Evolutionary conservation across 192 early-diverging fungal species (phyloP).

Genomic region (Cladochytrium replicatum): DNA sequence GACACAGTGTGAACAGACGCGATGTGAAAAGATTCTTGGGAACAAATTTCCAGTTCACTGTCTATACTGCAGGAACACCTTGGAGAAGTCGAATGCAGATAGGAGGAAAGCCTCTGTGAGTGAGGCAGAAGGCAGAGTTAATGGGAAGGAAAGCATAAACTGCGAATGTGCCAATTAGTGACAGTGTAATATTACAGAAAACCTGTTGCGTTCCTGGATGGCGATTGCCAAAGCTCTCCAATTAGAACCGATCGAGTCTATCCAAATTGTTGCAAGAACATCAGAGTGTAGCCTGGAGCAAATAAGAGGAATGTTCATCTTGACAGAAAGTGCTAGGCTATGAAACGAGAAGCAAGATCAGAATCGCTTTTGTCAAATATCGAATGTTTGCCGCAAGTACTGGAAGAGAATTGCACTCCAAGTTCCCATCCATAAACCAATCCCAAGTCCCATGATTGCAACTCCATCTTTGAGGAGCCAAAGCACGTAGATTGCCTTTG

Average conservation of each 20-base stretch:
- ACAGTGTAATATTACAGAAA: conserved; percentile 31
- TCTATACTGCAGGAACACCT: conserved; percentile 87
- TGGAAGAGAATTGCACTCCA: conserved; percentile 52
- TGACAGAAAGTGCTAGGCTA: conserved; percentile 76
- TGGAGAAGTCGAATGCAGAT: conserved; percentile 77
- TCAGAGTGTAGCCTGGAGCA: conserved; percentile 72
- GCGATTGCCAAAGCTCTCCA: too few relatives aligned
- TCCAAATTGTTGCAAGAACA: conserved; percentile 46
- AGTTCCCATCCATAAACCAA: conserved; percentile 41
- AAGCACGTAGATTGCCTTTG: conserved; percentile 89
- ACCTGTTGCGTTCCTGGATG: too few relatives aligned
- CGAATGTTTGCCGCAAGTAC: conserved; percentile 21
- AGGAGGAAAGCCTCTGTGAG: conserved; percentile 49
- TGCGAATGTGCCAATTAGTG: too few relatives aligned
- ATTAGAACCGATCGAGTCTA: conserved; percentile 32
- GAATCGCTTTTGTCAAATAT: neutral
- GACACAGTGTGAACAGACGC: conserved; percentile 47
- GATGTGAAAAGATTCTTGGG: conserved; percentile 59
- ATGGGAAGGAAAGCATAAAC: conserved; percentile 50
- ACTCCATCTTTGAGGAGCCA: conserved; percentile 88
- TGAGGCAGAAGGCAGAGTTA: conserved; percentile 22
- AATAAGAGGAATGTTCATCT: conserved; percentile 93
- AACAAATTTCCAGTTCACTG: conserved; percentile 91
- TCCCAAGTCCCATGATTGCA: conserved; percentile 72
- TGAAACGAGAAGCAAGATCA: neutral